Percentiles rank a stretch among this genome's conserved stretches.
Conservation (phyloP, 495 filamentous ascomycete species). For the Lichenothelia convexa region DNA sequence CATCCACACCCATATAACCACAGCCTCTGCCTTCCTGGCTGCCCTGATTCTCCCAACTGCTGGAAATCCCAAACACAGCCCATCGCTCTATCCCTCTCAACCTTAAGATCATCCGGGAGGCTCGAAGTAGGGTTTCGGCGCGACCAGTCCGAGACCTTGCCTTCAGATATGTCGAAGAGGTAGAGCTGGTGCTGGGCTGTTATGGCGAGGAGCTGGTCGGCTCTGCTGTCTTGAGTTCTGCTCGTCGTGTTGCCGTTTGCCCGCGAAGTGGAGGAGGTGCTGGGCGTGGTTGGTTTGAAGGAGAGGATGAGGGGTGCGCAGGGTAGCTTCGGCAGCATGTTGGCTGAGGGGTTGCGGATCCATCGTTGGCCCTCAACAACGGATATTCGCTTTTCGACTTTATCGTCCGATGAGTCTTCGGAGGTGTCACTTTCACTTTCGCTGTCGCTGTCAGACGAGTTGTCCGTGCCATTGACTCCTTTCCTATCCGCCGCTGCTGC, state of each 20-base stretch:
- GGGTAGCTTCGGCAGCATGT: constrained; percentile 61
- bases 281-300: constrained; percentile 40
- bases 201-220: constrained; percentile 50
- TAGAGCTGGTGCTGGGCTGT: constrained; percentile 59
- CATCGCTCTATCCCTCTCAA: constrained; percentile 56
- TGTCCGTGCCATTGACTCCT: constrained; percentile 8
- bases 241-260: constrained; percentile 27
- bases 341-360: constrained; percentile 44
- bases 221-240: constrained; percentile 28
- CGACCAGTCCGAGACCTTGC: constrained; percentile 68
- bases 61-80: constrained; percentile 70
- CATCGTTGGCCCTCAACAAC: constrained; percentile 33
- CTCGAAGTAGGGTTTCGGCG: constrained; percentile 56
- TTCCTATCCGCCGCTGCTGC: constrained; percentile 17
- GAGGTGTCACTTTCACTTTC: constrained; percentile 36
- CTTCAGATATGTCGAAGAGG: constrained; percentile 56
- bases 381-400: constrained; percentile 8
- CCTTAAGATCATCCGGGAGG: constrained; percentile 53
- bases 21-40: constrained; percentile 39
- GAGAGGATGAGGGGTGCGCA: constrained; percentile 51
- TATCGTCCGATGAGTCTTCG: constrained; percentile 27
- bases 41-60: too few relatives aligned
- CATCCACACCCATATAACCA: constrained; percentile 79
- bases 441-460: constrained; percentile 20
- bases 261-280: constrained; percentile 14